These are phyloP conservation scores for Aureobasidium sp. DNA, from an alignment of 2,329 filamentous ascomycete genomes.

Conservation along the genomic window DNA sequence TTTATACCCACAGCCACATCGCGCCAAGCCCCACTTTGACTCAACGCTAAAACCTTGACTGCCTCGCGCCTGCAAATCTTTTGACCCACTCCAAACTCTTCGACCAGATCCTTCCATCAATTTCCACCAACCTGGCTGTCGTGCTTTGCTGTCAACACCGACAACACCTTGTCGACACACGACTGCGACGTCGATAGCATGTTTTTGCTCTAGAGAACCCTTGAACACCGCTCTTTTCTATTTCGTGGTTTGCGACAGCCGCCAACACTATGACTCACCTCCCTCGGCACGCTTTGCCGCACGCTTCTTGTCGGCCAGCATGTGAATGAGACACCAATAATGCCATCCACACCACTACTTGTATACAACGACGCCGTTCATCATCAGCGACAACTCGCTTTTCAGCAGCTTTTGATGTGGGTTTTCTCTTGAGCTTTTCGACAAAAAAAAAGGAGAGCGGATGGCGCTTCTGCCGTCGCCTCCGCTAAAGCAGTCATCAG, in stretches of 20 bases:
- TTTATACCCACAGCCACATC: conserved; percentile 2
- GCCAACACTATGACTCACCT: conserved; percentile 10
- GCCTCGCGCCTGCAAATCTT: conserved; percentile 13
- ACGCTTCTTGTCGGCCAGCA: conserved; percentile 10
- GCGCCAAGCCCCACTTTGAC: background rate
- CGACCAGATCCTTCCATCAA: conserved; percentile 5
- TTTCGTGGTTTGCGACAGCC: background rate
- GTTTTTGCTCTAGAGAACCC: too few relatives aligned
- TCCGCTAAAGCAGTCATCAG: conserved; percentile 9
- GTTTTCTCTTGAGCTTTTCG: background rate
- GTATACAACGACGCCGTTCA: background rate
- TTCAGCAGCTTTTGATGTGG: background rate
- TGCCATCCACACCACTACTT: background rate
- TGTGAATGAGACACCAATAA: conserved; percentile 11
- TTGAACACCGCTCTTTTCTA: background rate
- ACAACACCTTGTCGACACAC: background rate
- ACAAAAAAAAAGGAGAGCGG: background rate
- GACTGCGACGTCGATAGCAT: background rate
- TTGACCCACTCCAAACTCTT: background rate
- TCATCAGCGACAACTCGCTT: background rate
- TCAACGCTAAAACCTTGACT: conserved; percentile 12
- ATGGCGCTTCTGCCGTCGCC: background rate
- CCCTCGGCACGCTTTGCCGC: conserved; percentile 5
- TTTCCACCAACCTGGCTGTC: conserved; percentile 13
- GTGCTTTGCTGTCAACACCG: background rate